Percentiles rank a stretch among this genome's conserved stretches.
These are phyloP conservation scores for Pisolithus thermaeus DNA, from an alignment of 1,284 basidiomycete species.

Conservation along the genomic window DNA sequence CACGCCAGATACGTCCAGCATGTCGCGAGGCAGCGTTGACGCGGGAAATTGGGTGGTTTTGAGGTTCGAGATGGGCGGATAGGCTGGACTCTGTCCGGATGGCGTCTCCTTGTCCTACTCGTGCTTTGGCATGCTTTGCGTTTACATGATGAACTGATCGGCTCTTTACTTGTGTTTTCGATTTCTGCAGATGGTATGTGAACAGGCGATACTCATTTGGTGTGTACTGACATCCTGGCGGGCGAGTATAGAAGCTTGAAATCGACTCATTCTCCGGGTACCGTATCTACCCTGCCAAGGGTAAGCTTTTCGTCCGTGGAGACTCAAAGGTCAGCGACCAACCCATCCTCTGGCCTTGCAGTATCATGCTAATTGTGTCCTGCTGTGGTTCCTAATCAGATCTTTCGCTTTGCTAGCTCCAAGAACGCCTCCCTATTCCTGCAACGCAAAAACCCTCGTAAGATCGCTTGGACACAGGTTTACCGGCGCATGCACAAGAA, in stretches of 20 bases:
- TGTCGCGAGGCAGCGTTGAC: slow-evolving; percentile 8
- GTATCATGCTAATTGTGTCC: not conserved
- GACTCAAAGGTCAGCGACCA: slow-evolving; percentile 80
- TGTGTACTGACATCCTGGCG: slow-evolving; percentile 13
- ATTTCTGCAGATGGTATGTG: slow-evolving; percentile 46
- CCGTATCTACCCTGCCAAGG: slow-evolving; percentile 96
- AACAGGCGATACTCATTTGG: not conserved
- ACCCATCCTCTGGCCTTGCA: not conserved
- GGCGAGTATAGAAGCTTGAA: slow-evolving; percentile 84
- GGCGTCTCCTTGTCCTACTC: slow-evolving; percentile 18
- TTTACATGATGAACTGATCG: slow-evolving; percentile 22
- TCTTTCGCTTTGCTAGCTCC: slow-evolving; percentile 87
- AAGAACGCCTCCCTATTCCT: slow-evolving; percentile 97
- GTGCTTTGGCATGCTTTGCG: slow-evolving; percentile 7
- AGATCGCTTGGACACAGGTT: slow-evolving; percentile 97
- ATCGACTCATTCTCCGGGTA: slow-evolving; percentile 94
- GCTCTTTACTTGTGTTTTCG: slow-evolving; percentile 1
- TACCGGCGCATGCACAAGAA: slow-evolving; percentile 99
- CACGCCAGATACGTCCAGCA: slow-evolving; percentile 6
- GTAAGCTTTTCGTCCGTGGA: slow-evolving; percentile 91
- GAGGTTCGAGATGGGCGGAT: slow-evolving; percentile 37
- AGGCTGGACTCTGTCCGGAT: slow-evolving; percentile 34
- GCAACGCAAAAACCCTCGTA: slow-evolving; percentile 99
- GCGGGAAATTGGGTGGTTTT: slow-evolving; percentile 18
- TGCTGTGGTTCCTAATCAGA: slow-evolving; percentile 37